Base-by-base conservation (phyloP, 2,329 filamentous ascomycete species). In the Daldinia eschscholtzii region DNA sequence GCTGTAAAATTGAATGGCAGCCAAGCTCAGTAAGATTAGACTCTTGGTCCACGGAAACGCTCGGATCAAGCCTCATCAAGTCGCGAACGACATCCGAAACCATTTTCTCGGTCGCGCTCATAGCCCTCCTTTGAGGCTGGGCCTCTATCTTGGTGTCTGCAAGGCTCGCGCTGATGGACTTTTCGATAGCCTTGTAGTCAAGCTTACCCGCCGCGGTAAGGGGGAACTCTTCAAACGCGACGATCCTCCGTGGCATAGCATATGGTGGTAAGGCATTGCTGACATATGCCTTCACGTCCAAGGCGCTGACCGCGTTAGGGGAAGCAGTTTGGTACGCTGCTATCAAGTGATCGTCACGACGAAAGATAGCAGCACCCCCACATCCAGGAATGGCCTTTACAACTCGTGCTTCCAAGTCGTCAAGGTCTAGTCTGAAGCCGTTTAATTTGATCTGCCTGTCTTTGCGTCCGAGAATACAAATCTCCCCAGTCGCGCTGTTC, bases 391-490 rank as follows among this genome's bases (percentile, higher is more conserved):
- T 50, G 23, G 46, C 46, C 46, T 50, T 50, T 26, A 30, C 46
- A 3, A 50, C 46, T 50, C 46, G 20, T 9, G 26, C 23, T 50
- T 50, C 46, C 13, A 50, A n/a, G 46, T 50, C 46, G 23, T 50
- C 26, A 13, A 50, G 46, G 26, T 50, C 46, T 4, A 50, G 26
- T n/a, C 46, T 28, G 6, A 61, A 61, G 35, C 58, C 58, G 7
- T 53, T 35, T 3, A 61, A 10, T 28, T 61, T 61, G 15, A 61
- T 61, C 35, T 61, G 58, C 20, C 58, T 35, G 41, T 61, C 58
- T 23, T 53, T 61, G 4, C 58, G 58, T 15, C 58, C 58, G 13
- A 61, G 20, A 26, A 53, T 53, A 26, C 15, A 20, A n/a, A 61
- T 53, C 13, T 61, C 58, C 5, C 58, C 58, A n/a, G 44, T 60